These are phyloP conservation scores for Lasiodiplodia sp. DNA, from an alignment of 2,329 filamentous ascomycete genomes.

Conservation along the genomic window DNA sequence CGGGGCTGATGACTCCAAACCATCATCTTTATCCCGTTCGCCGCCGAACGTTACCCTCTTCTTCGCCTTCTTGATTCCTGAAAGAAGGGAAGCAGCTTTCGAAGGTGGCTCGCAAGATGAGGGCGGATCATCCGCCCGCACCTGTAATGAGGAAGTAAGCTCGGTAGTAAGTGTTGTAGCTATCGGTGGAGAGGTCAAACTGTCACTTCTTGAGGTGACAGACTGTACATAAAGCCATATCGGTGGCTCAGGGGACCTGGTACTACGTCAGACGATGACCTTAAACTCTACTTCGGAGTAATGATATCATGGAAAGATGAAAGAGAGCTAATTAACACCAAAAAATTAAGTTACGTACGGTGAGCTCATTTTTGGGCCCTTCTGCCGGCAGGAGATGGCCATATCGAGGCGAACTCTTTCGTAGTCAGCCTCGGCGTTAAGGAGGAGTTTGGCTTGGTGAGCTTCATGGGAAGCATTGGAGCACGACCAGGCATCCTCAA, in stretches of 20 bases:
- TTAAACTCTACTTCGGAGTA: too few species aligned
- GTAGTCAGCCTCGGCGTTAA: slow-evolving; percentile 35
- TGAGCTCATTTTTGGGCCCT: background rate
- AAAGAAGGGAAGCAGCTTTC: background rate
- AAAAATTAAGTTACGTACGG: background rate
- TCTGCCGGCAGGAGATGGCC: slow-evolving; percentile 37
- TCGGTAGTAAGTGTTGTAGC: background rate
- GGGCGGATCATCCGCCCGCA: background rate
- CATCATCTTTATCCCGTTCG: background rate
- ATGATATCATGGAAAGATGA: too few species aligned
- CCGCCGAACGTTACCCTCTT: background rate
- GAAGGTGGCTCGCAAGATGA: background rate
- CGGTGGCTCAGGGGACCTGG: slow-evolving; percentile 30
- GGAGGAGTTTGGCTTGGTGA: slow-evolving; percentile 38
- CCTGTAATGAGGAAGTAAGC: background rate
- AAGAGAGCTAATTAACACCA: too few species aligned
- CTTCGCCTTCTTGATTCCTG: background rate
- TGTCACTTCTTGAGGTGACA: slow-evolving; percentile 24
- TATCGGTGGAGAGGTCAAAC: too few species aligned
- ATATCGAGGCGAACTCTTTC: slow-evolving; percentile 37
- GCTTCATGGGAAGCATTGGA: slow-evolving; percentile 33
- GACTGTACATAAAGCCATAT: slow-evolving; percentile 40
- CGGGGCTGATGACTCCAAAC: background rate
- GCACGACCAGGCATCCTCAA: slow-evolving; percentile 38
- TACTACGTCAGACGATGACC: background rate